Evolutionary conservation across 2,329 filamentous ascomycete genomes (phyloP), one percentile per base, ranked within the genome.

Genomic region (Talaromyces atroroseus): DNA sequence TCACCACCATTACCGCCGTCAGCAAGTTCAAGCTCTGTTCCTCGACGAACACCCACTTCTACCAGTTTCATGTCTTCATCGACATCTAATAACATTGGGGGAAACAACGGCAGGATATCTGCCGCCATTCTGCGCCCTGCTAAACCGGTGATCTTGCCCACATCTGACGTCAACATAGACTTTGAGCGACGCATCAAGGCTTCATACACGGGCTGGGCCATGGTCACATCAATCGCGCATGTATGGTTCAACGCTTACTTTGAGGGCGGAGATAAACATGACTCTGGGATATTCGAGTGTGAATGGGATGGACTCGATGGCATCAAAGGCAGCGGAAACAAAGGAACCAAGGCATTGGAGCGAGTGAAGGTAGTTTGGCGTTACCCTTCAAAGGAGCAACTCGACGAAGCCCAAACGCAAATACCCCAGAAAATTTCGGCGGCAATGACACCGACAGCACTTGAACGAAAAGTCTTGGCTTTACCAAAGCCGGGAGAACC

Each of bases 231-330:
- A 0, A 86, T 97, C 10, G 92, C 92, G 0, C 92, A 97, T 66
- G 89, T 96, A 16, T 99, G 94, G 94, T 96, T 96, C 78, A 99
- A 99, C 67, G 79, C 86, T 1, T 97, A 86, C 72, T 97, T 97
- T 65, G 94, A 97, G 74, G 91, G 92, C 46, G 89, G 88, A 23
- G 74, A 78, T 16, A 79, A 89, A 0, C 80, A 88, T 49, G 80
- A 86, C 45, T 88, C 81, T 10, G 92, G 86, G 10, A 78, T 88
- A 6, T 89, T 88, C 67, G 82, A 86, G 59, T 84, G 85, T 24
- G 80, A 83, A n/a, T 90, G 86, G 84, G 84, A 88, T 18, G 80
- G 80, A 20, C 89, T 99, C 84, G 94, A 99, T 64, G 94, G 94
- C 2, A 92, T 99, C 71, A 96, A 96, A 70, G 94, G 94, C 0